These are phyloP conservation scores for Gastrolobium bilobum DNA, from an alignment of 306 rosid genomes.

Conservation along the genomic window DNA sequence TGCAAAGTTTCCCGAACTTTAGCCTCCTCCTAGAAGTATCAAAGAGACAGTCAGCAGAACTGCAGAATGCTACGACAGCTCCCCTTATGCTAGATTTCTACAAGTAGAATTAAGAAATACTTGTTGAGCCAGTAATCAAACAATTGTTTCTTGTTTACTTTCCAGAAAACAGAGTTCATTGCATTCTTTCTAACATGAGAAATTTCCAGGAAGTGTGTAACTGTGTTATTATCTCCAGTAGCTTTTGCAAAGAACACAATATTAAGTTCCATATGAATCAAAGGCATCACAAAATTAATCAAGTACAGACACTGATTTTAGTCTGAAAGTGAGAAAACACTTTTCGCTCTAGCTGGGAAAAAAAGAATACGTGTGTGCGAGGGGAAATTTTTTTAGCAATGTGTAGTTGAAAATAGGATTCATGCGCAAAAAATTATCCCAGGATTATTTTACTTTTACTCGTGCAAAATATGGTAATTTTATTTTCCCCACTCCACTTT, in stretches of 20 bases:
- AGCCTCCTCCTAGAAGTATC: constrained; percentile 48
- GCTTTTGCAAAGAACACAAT: constrained; percentile 64
- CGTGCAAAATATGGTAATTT: too few relatives aligned
- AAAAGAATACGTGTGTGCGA: too few relatives aligned
- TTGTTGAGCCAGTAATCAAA: constrained; percentile 74
- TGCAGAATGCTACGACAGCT: neutral
- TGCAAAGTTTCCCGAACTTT: constrained; percentile 62
- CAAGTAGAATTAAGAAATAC: constrained; percentile 24
- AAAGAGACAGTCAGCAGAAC: constrained; percentile 32
- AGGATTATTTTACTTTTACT: too few relatives aligned
- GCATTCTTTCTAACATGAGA: constrained; percentile 65
- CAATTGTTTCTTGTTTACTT: constrained; percentile 68
- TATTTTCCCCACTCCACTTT: too few relatives aligned
- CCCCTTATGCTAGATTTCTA: neutral
- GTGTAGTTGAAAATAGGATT: too few relatives aligned
- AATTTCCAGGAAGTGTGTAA: constrained; percentile 53
- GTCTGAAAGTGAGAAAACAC: too few relatives aligned
- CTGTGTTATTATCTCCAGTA: constrained; percentile 19
- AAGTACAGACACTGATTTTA: neutral
- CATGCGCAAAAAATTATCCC: too few relatives aligned
- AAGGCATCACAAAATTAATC: constrained; percentile 8
- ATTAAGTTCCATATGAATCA: constrained; percentile 74
- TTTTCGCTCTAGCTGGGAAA: too few relatives aligned
- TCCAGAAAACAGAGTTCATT: constrained; percentile 71
- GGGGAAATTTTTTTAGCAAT: too few relatives aligned